Conservation (phyloP, 2,329 filamentous ascomycete species). For the Cladosporium oxysporum region DNA sequence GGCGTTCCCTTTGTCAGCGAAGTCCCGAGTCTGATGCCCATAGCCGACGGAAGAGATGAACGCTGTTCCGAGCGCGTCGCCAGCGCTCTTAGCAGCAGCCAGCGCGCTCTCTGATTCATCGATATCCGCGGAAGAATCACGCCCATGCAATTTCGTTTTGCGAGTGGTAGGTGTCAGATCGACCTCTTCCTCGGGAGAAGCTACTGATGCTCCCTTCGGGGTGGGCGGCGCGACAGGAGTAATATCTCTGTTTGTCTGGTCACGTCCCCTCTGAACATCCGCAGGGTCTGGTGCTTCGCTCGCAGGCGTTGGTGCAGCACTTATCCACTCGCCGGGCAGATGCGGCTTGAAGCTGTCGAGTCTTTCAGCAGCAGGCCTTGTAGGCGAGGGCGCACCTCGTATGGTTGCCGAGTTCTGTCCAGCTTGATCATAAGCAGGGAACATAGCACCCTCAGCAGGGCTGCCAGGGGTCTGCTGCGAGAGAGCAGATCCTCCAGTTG, state of each 20-base stretch:
- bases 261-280: neutral
- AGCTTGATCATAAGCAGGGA: neutral
- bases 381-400: neutral
- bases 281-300: constrained; percentile 35
- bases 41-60: constrained; percentile 44
- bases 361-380: constrained; percentile 15
- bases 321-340: constrained; percentile 57
- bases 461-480: neutral
- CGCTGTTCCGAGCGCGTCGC: constrained; percentile 51
- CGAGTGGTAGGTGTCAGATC: constrained; percentile 39
- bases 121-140: constrained; percentile 24
- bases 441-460: neutral
- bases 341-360: constrained; percentile 50
- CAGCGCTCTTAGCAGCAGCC: constrained; percentile 48
- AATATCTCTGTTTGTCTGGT: constrained; percentile 1
- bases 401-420: neutral
- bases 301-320: constrained; percentile 46
- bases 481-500: constrained; percentile 20
- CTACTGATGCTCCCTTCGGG: neutral
- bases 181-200: constrained; percentile 25
- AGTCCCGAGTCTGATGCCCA: constrained; percentile 37
- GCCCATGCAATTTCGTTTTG: constrained; percentile 35
- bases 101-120: constrained; percentile 31
- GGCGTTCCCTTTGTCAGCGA: constrained; percentile 31
- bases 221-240: constrained; percentile 11